phyloP scores from a whole-genome alignment of 164 flowering plant species.

The Houttuynia cordata region DNA sequence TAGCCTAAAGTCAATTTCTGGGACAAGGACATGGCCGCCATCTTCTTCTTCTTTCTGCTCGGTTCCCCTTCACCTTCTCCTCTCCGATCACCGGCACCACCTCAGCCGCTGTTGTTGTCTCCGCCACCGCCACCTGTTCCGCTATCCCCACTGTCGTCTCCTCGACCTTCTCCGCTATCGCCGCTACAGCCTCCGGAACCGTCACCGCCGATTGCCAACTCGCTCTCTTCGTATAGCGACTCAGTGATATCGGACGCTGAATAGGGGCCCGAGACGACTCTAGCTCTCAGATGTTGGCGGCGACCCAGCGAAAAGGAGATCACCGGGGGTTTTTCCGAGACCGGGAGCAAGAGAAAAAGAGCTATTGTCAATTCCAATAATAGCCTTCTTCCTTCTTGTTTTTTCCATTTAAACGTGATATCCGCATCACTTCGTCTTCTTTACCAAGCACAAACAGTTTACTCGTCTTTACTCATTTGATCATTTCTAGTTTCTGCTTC shows the following conservation, averaged over 20 bases:
- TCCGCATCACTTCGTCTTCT: too few species aligned
- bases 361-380: too few species aligned
- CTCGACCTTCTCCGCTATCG: slow-evolving; percentile 23
- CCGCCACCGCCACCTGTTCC: slow-evolving; percentile 21
- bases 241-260: not conserved
- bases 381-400: too few species aligned
- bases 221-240: not conserved
- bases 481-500: too few species aligned
- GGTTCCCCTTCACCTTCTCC: slow-evolving; percentile 18
- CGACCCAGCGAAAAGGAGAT: not conserved
- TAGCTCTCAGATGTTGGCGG: not conserved
- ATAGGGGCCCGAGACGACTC: too few species aligned
- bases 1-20: slow-evolving; percentile 83
- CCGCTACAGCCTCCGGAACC: not conserved
- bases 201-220: not conserved
- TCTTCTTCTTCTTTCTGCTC: slow-evolving; percentile 21
- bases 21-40: slow-evolving; percentile 54
- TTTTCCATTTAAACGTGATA: too few species aligned
- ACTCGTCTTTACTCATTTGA: too few species aligned
- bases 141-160: slow-evolving; percentile 22
- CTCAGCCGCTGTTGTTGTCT: not conserved
- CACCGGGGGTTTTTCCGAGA: not conserved
- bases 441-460: too few species aligned
- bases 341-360: not conserved
- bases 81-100: not conserved